Conservation (phyloP, 139 green algal species). For the Chlamydomonas sp. region DNA sequence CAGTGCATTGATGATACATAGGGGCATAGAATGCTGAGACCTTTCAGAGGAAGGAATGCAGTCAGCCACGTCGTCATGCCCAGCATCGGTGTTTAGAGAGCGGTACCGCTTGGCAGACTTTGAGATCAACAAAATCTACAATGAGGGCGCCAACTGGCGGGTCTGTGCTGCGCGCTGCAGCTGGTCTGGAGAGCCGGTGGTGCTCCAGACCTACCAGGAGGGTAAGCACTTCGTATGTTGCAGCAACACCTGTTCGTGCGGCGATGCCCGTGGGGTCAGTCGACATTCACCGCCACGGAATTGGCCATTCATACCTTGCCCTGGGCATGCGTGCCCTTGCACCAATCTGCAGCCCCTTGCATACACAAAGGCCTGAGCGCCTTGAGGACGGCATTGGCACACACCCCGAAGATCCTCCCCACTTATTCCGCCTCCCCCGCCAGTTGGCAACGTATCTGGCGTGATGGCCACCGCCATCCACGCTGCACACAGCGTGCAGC, state of each 20-base stretch:
- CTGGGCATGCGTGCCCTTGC: no score
- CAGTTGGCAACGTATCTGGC: slow-evolving; percentile 29
- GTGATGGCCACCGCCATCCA: slow-evolving; percentile 11
- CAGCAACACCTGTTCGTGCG: no score
- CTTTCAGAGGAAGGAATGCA: background rate
- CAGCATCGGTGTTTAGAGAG: background rate
- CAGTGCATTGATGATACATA: no score
- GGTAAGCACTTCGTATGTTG: background rate
- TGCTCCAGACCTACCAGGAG: slow-evolving; percentile 16
- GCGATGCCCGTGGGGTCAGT: no score
- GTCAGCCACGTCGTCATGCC: slow-evolving; percentile 11
- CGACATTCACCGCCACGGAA: no score
- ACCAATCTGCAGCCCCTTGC: no score
- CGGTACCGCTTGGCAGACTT: slow-evolving; percentile 22
- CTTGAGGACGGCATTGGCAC: no score
- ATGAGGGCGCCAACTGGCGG: slow-evolving; percentile 25
- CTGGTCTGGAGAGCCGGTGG: slow-evolving; percentile 1
- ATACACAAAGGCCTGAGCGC: no score
- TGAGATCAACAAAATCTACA: slow-evolving; percentile 6
- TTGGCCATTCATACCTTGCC: no score
- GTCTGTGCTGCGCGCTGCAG: slow-evolving; percentile 2
- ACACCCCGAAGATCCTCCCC: no score
- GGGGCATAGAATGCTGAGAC: no score
- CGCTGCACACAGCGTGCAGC: background rate
- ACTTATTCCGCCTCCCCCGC: background rate